Conservation (phyloP, 352 stramenopile genomes). For the Globisporangium splendens region DNA sequence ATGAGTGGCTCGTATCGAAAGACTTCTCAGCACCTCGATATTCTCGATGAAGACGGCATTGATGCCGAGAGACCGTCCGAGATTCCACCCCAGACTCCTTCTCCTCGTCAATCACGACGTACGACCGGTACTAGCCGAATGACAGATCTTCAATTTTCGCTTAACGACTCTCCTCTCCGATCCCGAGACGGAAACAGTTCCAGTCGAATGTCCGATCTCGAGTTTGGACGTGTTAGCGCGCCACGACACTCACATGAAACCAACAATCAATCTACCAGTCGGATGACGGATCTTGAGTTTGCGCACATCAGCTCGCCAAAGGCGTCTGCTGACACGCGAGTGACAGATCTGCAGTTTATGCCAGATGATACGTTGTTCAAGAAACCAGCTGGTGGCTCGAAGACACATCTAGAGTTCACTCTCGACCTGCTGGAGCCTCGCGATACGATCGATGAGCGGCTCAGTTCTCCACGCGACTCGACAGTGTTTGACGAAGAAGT, state of each 20-base stretch:
- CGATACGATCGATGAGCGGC: conserved; percentile 10
- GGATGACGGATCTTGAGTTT: conserved; percentile 15
- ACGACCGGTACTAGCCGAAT: no score
- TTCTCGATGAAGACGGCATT: conserved; percentile 5
- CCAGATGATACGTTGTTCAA: conserved; percentile 6
- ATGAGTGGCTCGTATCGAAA: conserved; percentile 5
- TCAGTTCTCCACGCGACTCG: conserved; percentile 18
- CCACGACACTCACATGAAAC: conserved; percentile 9
- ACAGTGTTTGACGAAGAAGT: conserved; percentile 40
- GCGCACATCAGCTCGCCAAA: no score
- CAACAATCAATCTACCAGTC: background rate
- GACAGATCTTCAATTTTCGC: no score
- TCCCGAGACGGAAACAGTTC: conserved; percentile 16
- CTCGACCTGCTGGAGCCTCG: conserved; percentile 14
- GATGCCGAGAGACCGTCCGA: conserved; percentile 5
- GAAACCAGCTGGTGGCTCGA: background rate
- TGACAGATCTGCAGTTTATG: background rate
- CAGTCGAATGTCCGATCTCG: conserved; percentile 8
- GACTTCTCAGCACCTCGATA: conserved; percentile 15
- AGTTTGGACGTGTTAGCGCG: conserved; percentile 8
- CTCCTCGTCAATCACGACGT: no score
- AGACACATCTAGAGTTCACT: conserved; percentile 12
- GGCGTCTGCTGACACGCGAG: no score
- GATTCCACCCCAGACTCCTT: background rate
- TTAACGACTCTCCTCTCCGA: conserved; percentile 10